These are phyloP conservation scores for Coniophora puteana DNA, from an alignment of 1,284 basidiomycete genomes.

Conservation along the genomic window DNA sequence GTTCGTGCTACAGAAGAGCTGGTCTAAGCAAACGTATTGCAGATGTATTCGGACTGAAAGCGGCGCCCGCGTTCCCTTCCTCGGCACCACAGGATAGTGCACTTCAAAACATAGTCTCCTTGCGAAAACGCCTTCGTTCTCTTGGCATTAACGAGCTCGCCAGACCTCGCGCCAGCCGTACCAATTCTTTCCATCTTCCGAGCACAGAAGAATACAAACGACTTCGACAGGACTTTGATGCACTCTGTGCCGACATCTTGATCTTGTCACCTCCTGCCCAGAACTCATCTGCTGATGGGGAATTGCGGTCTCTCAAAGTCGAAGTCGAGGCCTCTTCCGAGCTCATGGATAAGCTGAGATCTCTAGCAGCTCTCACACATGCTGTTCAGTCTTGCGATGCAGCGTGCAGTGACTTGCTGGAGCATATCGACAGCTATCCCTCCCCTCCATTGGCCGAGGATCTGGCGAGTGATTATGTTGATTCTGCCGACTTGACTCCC, in stretches of 20 bases:
- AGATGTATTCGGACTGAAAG: conserved; percentile 59
- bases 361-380: conserved; percentile 48
- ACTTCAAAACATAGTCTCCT: conserved; percentile 34
- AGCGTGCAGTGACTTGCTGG: conserved; percentile 76
- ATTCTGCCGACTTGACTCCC: conserved; percentile 39
- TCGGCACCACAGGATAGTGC: conserved; percentile 33
- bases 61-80: conserved; percentile 27
- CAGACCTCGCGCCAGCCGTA: conserved; percentile 32
- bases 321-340: conserved; percentile 53
- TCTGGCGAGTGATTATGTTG: conserved; percentile 46
- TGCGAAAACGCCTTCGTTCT: conserved; percentile 58
- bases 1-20: conserved; percentile 6
- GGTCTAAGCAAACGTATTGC: conserved; percentile 4
- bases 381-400: conserved; percentile 57
- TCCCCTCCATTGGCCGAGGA: conserved; percentile 48
- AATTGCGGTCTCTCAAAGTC: conserved; percentile 54
- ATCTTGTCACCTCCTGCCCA: conserved; percentile 42
- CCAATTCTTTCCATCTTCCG: conserved; percentile 49
- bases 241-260: conserved; percentile 41
- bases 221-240: conserved; percentile 44
- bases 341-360: conserved; percentile 47
- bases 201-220: conserved; percentile 38
- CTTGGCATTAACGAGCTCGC: conserved; percentile 56
- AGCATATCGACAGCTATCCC: conserved; percentile 78
- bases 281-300: conserved; percentile 42